A percentile compares a stretch with the other conserved stretches of the same genome.
These are phyloP conservation scores for Isabelozyma rhagii DNA, from an alignment of 805 yeast genomes.

Conservation along the genomic window DNA sequence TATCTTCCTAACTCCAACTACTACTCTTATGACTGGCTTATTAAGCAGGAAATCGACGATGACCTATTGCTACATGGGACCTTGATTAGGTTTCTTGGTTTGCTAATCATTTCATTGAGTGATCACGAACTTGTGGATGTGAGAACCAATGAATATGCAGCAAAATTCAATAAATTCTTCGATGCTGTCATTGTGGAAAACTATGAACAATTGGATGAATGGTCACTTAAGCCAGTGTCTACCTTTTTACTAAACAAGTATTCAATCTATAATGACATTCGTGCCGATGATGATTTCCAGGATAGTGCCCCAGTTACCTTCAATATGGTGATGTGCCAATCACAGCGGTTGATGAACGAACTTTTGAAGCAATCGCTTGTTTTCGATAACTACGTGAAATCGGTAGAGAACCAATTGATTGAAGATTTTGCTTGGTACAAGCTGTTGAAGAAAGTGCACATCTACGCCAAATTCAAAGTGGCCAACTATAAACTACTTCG, in stretches of 20 bases:
- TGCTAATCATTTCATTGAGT: slow-evolving; percentile 30
- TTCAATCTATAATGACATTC: slow-evolving; percentile 18
- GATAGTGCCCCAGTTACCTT: slow-evolving; percentile 7
- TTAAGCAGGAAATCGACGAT: slow-evolving; percentile 20
- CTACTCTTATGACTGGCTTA: slow-evolving; percentile 31
- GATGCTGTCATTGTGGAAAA: slow-evolving; percentile 11
- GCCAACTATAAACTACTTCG: slow-evolving; percentile 51
- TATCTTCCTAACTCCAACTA: slow-evolving; percentile 34
- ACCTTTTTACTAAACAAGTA: slow-evolving; percentile 14
- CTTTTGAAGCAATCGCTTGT: slow-evolving; percentile 21
- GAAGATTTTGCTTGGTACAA: slow-evolving; percentile 81
- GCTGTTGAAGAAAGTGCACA: slow-evolving; percentile 52
- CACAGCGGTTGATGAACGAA: slow-evolving; percentile 9
- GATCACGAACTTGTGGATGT: slow-evolving; percentile 39
- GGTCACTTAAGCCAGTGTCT: slow-evolving; percentile 19
- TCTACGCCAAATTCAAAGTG: slow-evolving; percentile 55
- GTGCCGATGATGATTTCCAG: neutral
- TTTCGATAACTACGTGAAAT: slow-evolving; percentile 48
- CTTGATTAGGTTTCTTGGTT: slow-evolving; percentile 34
- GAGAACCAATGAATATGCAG: slow-evolving; percentile 19
- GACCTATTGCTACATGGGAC: slow-evolving; percentile 29
- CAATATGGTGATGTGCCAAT: slow-evolving; percentile 8
- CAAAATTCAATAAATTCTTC: slow-evolving; percentile 13
- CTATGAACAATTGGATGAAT: slow-evolving; percentile 7
- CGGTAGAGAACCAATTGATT: slow-evolving; percentile 49